These are phyloP conservation scores for Brassica cretica DNA, from an alignment of 345 rosid genomes.

Conservation along the genomic window DNA sequence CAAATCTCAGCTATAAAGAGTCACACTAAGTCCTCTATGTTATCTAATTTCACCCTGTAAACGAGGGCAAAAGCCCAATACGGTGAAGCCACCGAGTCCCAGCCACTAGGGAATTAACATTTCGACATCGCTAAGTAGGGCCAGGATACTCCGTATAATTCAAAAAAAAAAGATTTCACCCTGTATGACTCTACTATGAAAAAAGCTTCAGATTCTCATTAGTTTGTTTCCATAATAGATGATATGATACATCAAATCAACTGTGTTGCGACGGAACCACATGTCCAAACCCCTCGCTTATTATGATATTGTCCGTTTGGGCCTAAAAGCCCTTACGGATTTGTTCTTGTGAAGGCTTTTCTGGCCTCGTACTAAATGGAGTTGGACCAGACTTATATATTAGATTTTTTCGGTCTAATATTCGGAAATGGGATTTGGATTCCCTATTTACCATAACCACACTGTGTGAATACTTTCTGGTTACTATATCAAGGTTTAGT, in stretches of 20 bases:
- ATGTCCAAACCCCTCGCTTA: background rate
- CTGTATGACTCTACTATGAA: background rate
- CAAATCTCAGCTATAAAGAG: background rate
- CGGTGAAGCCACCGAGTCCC: no score
- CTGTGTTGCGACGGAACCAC: no score
- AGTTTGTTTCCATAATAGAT: conserved; percentile 12
- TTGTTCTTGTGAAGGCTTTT: background rate
- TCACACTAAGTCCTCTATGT: conserved; percentile 10
- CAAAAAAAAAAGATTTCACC: background rate
- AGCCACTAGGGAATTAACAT: no score
- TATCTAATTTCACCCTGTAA: background rate
- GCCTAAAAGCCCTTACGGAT: background rate
- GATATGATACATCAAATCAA: background rate
- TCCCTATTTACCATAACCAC: background rate
- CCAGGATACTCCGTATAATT: no score
- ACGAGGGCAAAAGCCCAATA: no score
- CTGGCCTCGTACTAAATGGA: background rate
- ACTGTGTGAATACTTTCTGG: background rate
- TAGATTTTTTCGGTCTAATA: background rate
- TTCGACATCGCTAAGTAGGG: no score
- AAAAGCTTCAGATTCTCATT: conserved; percentile 5
- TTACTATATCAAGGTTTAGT: background rate
- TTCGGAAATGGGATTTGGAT: background rate
- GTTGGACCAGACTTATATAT: background rate
- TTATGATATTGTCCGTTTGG: background rate